Conservation (phyloP, 192 early-diverging fungal species). For the Chytriomyces sp. region DNA sequence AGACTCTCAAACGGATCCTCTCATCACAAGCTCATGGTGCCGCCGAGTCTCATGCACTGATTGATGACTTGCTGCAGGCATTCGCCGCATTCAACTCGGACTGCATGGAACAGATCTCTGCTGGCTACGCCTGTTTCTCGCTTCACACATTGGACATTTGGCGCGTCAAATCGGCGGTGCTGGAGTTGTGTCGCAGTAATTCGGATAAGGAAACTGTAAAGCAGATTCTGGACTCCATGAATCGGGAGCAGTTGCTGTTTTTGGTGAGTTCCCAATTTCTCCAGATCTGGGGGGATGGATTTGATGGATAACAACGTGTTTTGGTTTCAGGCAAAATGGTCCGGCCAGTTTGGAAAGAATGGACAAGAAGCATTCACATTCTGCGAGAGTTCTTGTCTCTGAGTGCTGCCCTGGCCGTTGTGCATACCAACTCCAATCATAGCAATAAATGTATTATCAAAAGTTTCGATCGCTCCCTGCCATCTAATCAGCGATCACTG, state of each 20-base stretch:
- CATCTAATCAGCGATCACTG: too few species aligned
- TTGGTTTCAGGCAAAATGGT: slow-evolving; percentile 9
- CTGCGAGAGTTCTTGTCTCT: too few species aligned
- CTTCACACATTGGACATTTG: background rate
- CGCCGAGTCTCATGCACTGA: slow-evolving; percentile 2
- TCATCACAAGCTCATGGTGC: background rate
- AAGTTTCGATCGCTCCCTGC: too few species aligned
- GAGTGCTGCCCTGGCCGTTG: too few species aligned
- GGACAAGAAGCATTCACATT: slow-evolving; percentile 1
- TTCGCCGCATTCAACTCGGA: background rate
- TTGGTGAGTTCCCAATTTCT: slow-evolving; percentile 5
- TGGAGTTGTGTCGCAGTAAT: slow-evolving; percentile 6
- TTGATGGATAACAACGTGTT: background rate
- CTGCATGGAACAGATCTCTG: slow-evolving; percentile 10
- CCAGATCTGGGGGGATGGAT: background rate
- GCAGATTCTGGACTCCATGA: slow-evolving; percentile 18
- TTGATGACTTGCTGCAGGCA: background rate
- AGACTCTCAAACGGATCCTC: background rate
- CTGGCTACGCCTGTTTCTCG: background rate
- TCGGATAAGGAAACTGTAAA: background rate
- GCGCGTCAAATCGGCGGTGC: slow-evolving; percentile 8
- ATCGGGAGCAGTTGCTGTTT: slow-evolving; percentile 14
- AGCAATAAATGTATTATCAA: too few species aligned
- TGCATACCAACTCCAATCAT: too few species aligned
- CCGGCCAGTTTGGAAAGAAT: background rate